Base-by-base conservation (phyloP, 164 flowering plant genomes). In the Magnolia kwangsiensis region DNA sequence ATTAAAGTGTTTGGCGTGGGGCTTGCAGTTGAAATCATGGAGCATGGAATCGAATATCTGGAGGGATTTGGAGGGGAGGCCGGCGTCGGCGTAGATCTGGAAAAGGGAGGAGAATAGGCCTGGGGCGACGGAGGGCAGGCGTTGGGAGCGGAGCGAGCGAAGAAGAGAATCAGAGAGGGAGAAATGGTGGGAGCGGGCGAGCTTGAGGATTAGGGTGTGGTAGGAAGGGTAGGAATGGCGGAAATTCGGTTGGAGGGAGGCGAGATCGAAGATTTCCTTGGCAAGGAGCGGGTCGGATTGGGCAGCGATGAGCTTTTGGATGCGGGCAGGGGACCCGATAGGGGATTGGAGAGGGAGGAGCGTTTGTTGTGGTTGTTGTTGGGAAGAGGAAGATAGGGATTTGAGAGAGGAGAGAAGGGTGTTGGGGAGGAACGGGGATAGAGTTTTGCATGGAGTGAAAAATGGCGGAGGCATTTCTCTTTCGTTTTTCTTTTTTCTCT, bases 261-360 rank as follows among this genome's bases (percentile, higher is more conserved):
- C 94, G 51, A 87, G 83, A 72, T 92, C 94, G 83, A 95, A 95
- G 82, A 95, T 92, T 79, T 95, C 97, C 82, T 88, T 89, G 63
- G 97, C 97, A 8, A 91, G 89, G 67, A 92, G 92, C 65, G 98
- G 96, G 72, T 94, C 90, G 20, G 93, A 72, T 82, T 94, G 95
- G 37, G 94, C 79, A 23, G 96, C 85, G 23, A 92, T 90, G 64
- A 95, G 91, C 69, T 92, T 91, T 49, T 87, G 90, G 64, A 90
- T 83, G 74, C 92, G 88, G 51, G 88, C 78, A 13, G 95, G 90
- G 20, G 97, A 91, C 16, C 76, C 78, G 51, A 79, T 72, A n/a
- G 71, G 67, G 4, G 72, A 51, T 16, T 6, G 7, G 51, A 24
- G 72, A 20, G 71, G 9, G 4, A 18, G 51, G 14, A 21, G 10